Evolutionary conservation across 345 rosid genomes (phyloP), one percentile per base, ranked within the genome.

Genomic region (Abelmoschus esculentus): DNA sequence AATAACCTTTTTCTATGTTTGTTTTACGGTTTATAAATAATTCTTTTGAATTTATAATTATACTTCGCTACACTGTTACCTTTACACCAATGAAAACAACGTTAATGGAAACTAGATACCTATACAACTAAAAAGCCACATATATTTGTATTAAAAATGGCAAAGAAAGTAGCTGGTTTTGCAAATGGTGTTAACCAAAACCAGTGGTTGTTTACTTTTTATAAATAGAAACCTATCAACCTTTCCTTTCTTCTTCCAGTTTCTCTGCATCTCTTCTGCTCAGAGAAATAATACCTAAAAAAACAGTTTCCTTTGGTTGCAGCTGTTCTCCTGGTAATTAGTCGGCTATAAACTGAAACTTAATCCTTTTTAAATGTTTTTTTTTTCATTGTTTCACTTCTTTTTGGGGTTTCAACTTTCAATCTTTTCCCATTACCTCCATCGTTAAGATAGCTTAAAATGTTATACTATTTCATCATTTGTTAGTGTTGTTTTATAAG

Each of bases 331-430:
- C 80, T 57, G 53, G 53, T 49, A 81, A 80, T 83, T 79, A 77
- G 83, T 77, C 63, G 56, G 73, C 71, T 66, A 75, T 66, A 67
- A 17, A 75, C 72, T 74, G 66, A 83, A 13, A 80, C n/a, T 17
- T 81, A 81, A 69, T 66, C 65, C 80, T 71, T 55, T 62, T 22
- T 53, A 14, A n/a, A 55, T 67, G 61, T 6, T 36, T 36, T 36
- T 52, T 72, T 59, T 67, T 55, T 64, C 74, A 53, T 67, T 82
- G 84, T 76, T 86, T 76, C 77, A 62, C 84, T 75, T 74, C 71
- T 80, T 82, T 80, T 65, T 79, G 73, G 76, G 22, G 84, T 76
- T 86, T 76, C 76, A 66, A 82, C 74, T 53, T 73, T 63, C 70
- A 40, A 70, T 67, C 59, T 42, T 29, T 73, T 53, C 70, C 4